Conservation (phyloP, 2,329 filamentous ascomycete species). For the Didymellaceae sp. region DNA sequence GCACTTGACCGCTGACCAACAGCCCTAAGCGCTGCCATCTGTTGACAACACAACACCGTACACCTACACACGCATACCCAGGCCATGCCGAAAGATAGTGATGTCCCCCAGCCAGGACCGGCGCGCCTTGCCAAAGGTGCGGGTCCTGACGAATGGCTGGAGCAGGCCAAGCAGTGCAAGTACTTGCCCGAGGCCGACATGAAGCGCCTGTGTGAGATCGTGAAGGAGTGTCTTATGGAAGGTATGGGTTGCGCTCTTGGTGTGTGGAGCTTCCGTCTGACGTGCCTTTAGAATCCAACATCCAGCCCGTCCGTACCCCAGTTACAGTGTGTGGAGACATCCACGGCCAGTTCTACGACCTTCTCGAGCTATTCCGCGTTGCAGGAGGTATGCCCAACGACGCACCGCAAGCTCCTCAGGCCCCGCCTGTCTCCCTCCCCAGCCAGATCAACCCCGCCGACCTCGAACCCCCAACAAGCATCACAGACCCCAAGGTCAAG, state of each 20-base stretch:
- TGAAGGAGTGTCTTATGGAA: slow-evolving; percentile 99
- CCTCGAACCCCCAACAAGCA: slow-evolving; percentile 87
- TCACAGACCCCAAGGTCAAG: slow-evolving; percentile 84
- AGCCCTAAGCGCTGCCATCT: neutral
- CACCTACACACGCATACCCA: neutral
- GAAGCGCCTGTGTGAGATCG: slow-evolving; percentile 98
- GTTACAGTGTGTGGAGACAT: slow-evolving; percentile 98
- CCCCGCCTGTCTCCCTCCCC: slow-evolving; percentile 68
- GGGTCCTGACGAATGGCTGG: slow-evolving; percentile 93
- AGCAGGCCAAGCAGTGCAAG: slow-evolving; percentile 95
- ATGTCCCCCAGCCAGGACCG: slow-evolving; percentile 87
- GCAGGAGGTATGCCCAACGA: slow-evolving; percentile 96
- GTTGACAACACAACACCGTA: neutral
- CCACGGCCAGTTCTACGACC: slow-evolving; percentile 97
- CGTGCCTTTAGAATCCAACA: slow-evolving; percentile 80
- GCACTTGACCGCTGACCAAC: neutral
- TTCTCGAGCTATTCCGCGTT: slow-evolving; percentile 95
- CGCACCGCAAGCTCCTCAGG: slow-evolving; percentile 61
- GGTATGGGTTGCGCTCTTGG: slow-evolving; percentile 58
- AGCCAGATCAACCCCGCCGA: slow-evolving; percentile 87
- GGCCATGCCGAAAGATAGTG: slow-evolving; percentile 59
- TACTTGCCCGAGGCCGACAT: slow-evolving; percentile 95
- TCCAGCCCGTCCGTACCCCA: slow-evolving; percentile 94
- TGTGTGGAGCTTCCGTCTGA: neutral
- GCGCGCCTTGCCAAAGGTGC: slow-evolving; percentile 83